Evolutionary conservation across 192 early-diverging fungal species (phyloP), one percentile per base, ranked within the genome.

Genomic region (Paraglomus brasilianum): DNA sequence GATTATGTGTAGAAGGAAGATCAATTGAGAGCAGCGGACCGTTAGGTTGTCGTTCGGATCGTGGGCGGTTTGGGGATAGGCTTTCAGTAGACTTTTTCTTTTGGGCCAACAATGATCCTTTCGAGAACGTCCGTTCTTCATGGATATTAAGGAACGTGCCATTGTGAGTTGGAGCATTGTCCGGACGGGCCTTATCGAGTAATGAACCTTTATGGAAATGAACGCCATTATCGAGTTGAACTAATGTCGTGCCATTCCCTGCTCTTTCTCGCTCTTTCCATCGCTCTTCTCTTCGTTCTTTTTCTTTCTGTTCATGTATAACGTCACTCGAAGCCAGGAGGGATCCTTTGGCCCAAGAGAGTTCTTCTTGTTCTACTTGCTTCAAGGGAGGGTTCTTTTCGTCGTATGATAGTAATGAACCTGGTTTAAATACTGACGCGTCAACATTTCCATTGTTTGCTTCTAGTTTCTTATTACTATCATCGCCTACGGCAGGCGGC

Each of bases 101-200:
- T n/a, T 39, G 24, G 45, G 22, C 51, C 40, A 69, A 58, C 48
- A 69, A 69, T 39, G 67, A 69, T 11, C 67, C 67, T 46, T 69
- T 69, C 8, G 40, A n/a, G 40, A 50, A 48, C 36, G 10, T 11
- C 4, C 17, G 21, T 6, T 56, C 15, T 30, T 40, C 62, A 24
- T 64, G 45, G 14, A 41, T 40, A 6, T 41, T 64, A 49, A 41
- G 39, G 13, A 64, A 4, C 22, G 40, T 45, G 50, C 21, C 15
- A 51, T 39, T 51, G 30, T 30, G 30, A 3, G 65, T 50, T 24
- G 21, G 22, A 13, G 9, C 44, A 52, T 14, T 66, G n/a, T 66
- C 6, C 8, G 19, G 6, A 4, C 1, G 14, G 13, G 17, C 5
- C 50, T 21, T 50, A 0, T 51, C 45, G 15, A 66, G 42, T 36